phyloP scores from a whole-genome alignment of 345 rosid genomes.

The Pistacia atlantica region DNA sequence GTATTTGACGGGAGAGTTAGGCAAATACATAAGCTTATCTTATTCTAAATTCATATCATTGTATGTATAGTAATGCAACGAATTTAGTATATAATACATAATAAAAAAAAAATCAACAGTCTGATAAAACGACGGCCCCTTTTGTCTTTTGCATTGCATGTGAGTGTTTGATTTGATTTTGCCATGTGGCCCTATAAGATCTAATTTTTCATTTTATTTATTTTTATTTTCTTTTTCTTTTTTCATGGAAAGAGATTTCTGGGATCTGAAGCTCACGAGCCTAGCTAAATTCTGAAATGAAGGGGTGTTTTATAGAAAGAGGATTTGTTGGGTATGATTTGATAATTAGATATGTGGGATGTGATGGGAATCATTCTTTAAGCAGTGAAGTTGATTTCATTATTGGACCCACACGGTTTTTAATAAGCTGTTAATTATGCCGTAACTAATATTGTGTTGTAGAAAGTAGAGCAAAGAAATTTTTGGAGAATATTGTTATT shows the following conservation, averaged over 20 bases:
- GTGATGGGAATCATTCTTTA: constrained; percentile 10
- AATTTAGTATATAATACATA: not conserved
- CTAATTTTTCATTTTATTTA: too few species aligned
- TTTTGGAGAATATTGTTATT: not conserved
- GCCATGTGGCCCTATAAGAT: constrained; percentile 14
- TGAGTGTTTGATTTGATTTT: constrained; percentile 13
- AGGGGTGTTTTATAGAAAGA: too few species aligned
- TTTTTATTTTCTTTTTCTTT: too few species aligned
- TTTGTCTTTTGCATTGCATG: constrained; percentile 29
- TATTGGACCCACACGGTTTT: constrained; percentile 40
- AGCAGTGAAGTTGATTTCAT: not conserved
- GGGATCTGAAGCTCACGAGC: too few species aligned
- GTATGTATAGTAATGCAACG: not conserved
- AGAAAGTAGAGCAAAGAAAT: not conserved
- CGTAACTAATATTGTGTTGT: not conserved
- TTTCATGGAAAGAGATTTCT: too few species aligned
- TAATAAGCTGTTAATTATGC: not conserved
- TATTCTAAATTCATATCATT: too few species aligned
- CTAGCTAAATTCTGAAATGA: too few species aligned
- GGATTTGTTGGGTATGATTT: constrained; percentile 16
- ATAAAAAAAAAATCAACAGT: not conserved
- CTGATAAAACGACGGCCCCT: constrained; percentile 29
- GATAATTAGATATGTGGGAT: constrained; percentile 1
- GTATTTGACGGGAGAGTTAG: not conserved
- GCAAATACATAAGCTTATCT: not conserved